Evolutionary conservation across 2,329 filamentous ascomycete genomes (phyloP), one percentile per base, ranked within the genome.

Genomic region (Ilyonectria sp.): DNA sequence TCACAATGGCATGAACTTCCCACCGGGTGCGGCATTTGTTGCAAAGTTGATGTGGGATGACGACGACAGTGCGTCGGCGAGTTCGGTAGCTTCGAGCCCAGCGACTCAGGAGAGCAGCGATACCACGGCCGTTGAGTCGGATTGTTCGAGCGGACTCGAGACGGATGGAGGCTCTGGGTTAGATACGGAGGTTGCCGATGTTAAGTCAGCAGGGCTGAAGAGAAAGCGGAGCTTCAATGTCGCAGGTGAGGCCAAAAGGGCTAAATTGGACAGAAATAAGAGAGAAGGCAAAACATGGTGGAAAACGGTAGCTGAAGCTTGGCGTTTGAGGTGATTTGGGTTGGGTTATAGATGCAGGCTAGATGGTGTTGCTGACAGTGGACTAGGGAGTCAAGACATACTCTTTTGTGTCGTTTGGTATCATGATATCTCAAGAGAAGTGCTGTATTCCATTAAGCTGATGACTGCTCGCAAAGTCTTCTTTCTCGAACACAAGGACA

Each of bases 141-240:
- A 54, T 1, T 40, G 40, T 2, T 13, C 37, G 8, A 67, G 67
- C 31, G 33, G 59, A 8, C 46, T 54, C 3, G 54, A 44, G 9
- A 63, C 26, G n/a, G 33, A 23, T 9, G 43, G 23, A 8, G 17
- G 46, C 19, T 35, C 21, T 2, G 49, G 49, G 17, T 31, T 6
- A 8, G 31, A 37, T 35, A 8, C 4, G 7, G 11, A 53, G 47
- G 33, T 15, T 49, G 10, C 17, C 4, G 23, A 17, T n/a, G 8
- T 47, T 7, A 17, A 53, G 13, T 33, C 54, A 43, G n/a, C n/a
- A 19, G 44, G n/a, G 19, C 54, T 70, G 59, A 72, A 74, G 60
- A 55, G 70, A 40, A 72, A 66, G 40, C 52, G 46, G 33, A 63
- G 46, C 9, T 69, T n/a, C n/a, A n/a, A 50, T 63, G n/a, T 19